These are phyloP conservation scores for Venturia oleaginea DNA, from an alignment of 2,329 filamentous ascomycete genomes.

Conservation along the genomic window DNA sequence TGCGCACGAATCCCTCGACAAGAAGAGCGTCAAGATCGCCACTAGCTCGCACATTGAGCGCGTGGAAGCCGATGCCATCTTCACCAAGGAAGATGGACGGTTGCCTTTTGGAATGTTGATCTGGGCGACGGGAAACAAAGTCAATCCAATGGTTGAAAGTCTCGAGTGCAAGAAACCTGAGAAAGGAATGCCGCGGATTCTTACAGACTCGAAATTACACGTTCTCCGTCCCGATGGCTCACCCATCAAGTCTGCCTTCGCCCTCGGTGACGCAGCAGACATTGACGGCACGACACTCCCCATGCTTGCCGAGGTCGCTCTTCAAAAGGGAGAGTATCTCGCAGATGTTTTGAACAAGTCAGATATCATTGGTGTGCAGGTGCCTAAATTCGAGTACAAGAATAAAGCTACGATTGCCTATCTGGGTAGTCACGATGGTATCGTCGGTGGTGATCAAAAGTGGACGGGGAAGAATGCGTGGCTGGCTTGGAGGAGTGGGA, in stretches of 20 bases:
- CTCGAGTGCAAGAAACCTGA: constrained; percentile 26
- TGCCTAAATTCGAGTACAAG: constrained; percentile 28
- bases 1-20: constrained; percentile 29
- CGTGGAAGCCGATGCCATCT: constrained; percentile 27
- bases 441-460: constrained; percentile 25
- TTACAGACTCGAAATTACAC: constrained; percentile 27
- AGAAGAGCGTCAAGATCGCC: constrained; percentile 30
- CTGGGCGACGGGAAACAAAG: constrained; percentile 32
- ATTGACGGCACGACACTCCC: constrained; percentile 29
- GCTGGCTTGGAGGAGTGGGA: constrained; percentile 35
- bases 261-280: constrained; percentile 31
- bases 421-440: constrained; percentile 33
- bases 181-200: constrained; percentile 26
- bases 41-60: constrained; percentile 30
- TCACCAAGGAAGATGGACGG: constrained; percentile 28
- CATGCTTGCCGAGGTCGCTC: constrained; percentile 29
- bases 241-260: constrained; percentile 24
- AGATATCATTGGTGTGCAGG: constrained; percentile 36
- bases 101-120: constrained; percentile 30
- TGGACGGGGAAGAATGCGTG: constrained; percentile 35
- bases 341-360: constrained; percentile 27
- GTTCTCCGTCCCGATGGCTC: constrained; percentile 22
- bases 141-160: constrained; percentile 25
- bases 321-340: constrained; percentile 32
- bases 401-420: constrained; percentile 32